Evolutionary conservation across 2,329 filamentous ascomycete genomes (phyloP), one percentile per base, ranked within the genome.

Genomic region (Diatrype stigma): DNA sequence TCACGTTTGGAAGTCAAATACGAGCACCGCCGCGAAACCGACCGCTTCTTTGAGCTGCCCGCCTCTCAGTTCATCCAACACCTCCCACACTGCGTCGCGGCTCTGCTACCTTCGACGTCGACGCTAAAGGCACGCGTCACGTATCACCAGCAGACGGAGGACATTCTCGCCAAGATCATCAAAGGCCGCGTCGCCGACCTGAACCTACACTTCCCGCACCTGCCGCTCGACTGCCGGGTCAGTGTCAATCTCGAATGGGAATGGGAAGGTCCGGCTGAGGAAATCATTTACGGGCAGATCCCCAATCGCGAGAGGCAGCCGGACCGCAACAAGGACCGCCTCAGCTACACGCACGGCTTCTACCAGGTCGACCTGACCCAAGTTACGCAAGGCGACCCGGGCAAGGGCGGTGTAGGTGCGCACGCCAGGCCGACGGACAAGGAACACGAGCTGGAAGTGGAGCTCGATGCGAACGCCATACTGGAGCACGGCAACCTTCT

Each of bases 321-420:
- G 6, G 85, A 90, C 62, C 84, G 92, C 6, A 85, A 83, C 60
- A 99, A 99, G 69, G 92, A 99, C 69, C 83, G 94, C 17, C 76
- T 99, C 66, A 95, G 89, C 65, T 99, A 99, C 71, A 85, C 80
- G 10, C 95, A 97, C 67, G 80, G 91, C 38, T 84, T 83, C 49
- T 96, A 95, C 66, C 89, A 94, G 66, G 81, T 99, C 60, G 94
- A 99, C 70, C 75, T 99, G 47, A 99, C 94, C 0, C 92, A 96
- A 67, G 94, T 99, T 40, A 87, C 84, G 11, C 78, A 77, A 46
- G 63, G 64, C 6, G 58, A 61, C n/a, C n/a, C n/a, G n/a, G n/a
- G n/a, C n/a, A n/a, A n/a, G n/a, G n/a, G n/a, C 28, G 58, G 61
- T 23, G 67, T 71, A 70, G 28, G 60, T 30, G 26, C 10, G 26